A percentile compares a stretch with the other conserved stretches of the same genome.
Conservation (phyloP, 1,139 yeast species). For the Lodderomyces metapsilosis region DNA sequence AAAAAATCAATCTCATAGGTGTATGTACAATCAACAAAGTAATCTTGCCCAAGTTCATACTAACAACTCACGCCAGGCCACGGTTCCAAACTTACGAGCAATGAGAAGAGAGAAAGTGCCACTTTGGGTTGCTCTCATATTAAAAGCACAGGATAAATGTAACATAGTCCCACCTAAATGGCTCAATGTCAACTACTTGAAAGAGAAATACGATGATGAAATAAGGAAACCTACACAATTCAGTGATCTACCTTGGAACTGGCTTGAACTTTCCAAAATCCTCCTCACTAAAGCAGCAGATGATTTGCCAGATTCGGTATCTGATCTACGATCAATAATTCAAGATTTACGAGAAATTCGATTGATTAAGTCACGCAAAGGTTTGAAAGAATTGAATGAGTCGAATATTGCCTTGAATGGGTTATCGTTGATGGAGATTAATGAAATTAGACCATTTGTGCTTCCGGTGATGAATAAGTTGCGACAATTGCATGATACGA, state of each 20-base stretch:
- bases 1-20: constrained; percentile 62
- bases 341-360: constrained; percentile 87
- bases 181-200: constrained; percentile 63
- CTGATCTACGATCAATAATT: constrained; percentile 61
- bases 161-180: constrained; percentile 85
- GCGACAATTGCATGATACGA: constrained; percentile 49
- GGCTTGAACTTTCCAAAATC: constrained; percentile 80
- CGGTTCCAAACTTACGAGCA: constrained; percentile 57
- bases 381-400: constrained; percentile 75
- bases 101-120: constrained; percentile 74
- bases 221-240: constrained; percentile 55
- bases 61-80: constrained; percentile 28
- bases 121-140: constrained; percentile 80
- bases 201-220: constrained; percentile 67
- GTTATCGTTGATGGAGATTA: constrained; percentile 77
- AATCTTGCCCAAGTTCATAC: constrained; percentile 8
- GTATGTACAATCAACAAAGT: constrained; percentile 31
- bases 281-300: constrained; percentile 69
- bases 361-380: constrained; percentile 76
- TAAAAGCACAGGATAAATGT: constrained; percentile 84
- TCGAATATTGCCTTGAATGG: constrained; percentile 83
- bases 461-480: constrained; percentile 77
- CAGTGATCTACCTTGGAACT: constrained; percentile 75
- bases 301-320: constrained; percentile 68
- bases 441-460: constrained; percentile 83